phyloP scores from a whole-genome alignment of 208 protist genomes.

The Leishmania lainsoni region DNA sequence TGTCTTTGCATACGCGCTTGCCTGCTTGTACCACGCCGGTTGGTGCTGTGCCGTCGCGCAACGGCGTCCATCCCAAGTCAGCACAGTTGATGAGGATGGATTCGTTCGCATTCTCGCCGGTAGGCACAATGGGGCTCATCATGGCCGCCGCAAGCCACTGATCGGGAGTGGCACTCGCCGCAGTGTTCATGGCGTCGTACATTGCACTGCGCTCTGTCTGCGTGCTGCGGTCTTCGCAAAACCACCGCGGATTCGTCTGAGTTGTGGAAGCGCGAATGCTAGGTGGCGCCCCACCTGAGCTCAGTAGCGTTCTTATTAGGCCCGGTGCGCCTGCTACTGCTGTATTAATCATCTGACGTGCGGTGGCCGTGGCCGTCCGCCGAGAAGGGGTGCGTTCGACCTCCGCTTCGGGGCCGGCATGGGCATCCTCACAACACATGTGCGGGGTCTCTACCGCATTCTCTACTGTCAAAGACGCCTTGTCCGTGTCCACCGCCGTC shows the following conservation, averaged over 20 bases:
- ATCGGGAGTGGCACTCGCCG: conserved; percentile 1
- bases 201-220: conserved; percentile 21
- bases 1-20: conserved; percentile 1
- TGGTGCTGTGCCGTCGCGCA: conserved; percentile 1
- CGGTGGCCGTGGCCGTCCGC: not conserved
- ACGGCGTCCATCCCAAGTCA: conserved; percentile 19
- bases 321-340: not conserved
- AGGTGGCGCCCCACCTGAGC: not conserved
- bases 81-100: conserved; percentile 3
- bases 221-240: conserved; percentile 26
- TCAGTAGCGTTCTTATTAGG: not conserved
- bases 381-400: not conserved
- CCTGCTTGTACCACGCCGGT: not conserved
- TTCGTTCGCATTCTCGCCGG: conserved; percentile 9
- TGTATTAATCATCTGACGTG: not conserved
- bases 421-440: not conserved
- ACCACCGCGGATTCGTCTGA: conserved; percentile 25
- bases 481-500: not conserved
- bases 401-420: not conserved
- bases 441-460: not conserved
- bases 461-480: no score
- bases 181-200: not conserved
- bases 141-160: conserved; percentile 3
- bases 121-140: conserved; percentile 19
- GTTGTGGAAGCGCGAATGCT: not conserved